phyloP scores from a whole-genome alignment of 305 asterid genomes.

The Solanum chacoense region DNA sequence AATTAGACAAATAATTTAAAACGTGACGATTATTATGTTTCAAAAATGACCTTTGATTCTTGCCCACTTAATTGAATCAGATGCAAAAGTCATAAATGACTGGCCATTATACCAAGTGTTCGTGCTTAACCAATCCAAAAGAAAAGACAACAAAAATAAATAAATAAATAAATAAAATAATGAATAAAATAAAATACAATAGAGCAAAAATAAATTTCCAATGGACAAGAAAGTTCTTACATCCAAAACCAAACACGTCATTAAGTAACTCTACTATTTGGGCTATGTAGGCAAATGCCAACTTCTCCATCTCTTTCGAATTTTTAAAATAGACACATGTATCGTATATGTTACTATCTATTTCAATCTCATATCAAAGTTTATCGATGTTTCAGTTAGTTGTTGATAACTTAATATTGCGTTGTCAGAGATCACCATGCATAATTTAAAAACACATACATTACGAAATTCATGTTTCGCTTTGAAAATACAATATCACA shows the following conservation, averaged over 20 bases:
- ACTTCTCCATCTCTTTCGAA: not conserved
- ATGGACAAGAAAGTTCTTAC: not conserved
- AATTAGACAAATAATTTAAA: not conserved
- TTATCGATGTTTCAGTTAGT: accelerated
- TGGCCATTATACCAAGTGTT: not conserved
- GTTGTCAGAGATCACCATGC: too few relatives aligned
- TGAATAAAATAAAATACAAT: not conserved
- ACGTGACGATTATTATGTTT: not conserved
- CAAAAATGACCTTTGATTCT: not conserved
- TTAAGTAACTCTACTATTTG: not conserved
- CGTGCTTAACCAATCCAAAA: not conserved
- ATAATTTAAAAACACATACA: not conserved
- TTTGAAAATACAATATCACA: not conserved
- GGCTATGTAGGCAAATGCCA: not conserved
- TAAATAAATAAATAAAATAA: too few relatives aligned
- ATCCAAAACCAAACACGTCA: not conserved
- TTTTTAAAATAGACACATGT: not conserved
- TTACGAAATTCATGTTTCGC: not conserved
- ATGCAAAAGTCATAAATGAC: not conserved
- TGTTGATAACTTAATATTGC: accelerated
- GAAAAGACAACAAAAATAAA: not conserved
- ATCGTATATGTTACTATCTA: not conserved
- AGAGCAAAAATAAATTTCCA: not conserved
- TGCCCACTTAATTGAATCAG: not conserved
- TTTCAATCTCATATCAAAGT: accelerated